Evolutionary conservation across 2,329 filamentous ascomycete genomes (phyloP).

Genomic region (Monilinia fructicola): DNA sequence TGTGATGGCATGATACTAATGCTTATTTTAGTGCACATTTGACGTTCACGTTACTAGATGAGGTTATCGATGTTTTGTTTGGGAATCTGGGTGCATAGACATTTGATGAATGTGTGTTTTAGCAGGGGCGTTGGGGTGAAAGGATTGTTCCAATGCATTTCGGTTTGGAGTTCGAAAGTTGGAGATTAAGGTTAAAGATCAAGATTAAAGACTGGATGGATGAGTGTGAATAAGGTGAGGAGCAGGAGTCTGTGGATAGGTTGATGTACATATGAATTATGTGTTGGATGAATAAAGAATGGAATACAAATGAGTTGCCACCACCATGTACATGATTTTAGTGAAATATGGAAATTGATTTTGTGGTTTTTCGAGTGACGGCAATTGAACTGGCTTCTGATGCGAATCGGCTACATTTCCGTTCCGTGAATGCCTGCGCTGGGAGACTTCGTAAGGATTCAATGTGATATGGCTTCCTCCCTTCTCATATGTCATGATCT

Average conservation of each 20-base stretch:
- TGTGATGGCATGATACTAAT: not conserved
- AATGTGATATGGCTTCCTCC: no score
- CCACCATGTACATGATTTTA: no score
- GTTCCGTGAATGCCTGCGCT: no score
- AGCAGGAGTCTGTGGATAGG: no score
- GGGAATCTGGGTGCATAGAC: constrained; percentile 34
- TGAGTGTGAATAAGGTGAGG: not conserved
- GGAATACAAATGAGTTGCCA: not conserved
- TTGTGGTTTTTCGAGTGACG: no score
- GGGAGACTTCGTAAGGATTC: no score
- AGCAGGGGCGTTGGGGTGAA: constrained; percentile 35
- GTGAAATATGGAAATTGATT: no score
- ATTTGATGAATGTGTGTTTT: constrained; percentile 25
- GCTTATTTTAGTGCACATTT: constrained; percentile 38
- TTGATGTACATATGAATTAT: not conserved
- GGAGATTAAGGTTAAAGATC: not conserved
- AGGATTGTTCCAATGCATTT: constrained; percentile 1
- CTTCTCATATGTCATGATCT: no score
- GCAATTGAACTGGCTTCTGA: no score
- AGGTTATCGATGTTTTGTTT: constrained; percentile 42
- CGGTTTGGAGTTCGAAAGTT: not conserved
- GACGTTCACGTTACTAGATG: constrained; percentile 42
- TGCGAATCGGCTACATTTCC: no score
- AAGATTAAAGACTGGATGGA: not conserved
- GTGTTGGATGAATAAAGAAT: not conserved